Percentiles rank a stretch among this genome's conserved stretches.
Evolutionary conservation across 2,329 filamentous ascomycete species (phyloP).

Genomic region (Cordyceps pruinosa): DNA sequence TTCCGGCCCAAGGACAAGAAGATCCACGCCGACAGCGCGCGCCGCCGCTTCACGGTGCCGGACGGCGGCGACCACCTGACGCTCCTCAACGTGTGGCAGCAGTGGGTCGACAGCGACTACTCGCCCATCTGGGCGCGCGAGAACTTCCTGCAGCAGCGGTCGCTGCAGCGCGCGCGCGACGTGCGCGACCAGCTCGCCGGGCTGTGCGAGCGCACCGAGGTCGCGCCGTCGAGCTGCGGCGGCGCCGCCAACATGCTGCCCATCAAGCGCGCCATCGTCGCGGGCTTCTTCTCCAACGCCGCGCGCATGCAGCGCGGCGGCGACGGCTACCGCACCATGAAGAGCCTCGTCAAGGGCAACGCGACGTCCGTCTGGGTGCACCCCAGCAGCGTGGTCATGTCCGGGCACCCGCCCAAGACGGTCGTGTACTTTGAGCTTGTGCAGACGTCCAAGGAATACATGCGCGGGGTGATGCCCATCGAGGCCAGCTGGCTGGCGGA

Average conservation of each 20-base stretch:
- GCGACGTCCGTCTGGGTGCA: slow-evolving; percentile 90
- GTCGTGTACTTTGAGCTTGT: slow-evolving; percentile 83
- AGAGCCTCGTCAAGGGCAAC: slow-evolving; percentile 86
- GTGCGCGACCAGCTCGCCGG: slow-evolving; percentile 88
- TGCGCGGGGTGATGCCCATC: slow-evolving; percentile 79
- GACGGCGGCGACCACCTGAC: slow-evolving; percentile 88
- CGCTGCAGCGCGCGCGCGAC: slow-evolving; percentile 80
- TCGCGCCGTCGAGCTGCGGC: slow-evolving; percentile 61
- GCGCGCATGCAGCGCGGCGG: slow-evolving; percentile 77
- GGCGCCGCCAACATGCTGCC: slow-evolving; percentile 62
- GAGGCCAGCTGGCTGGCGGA: slow-evolving; percentile 80
- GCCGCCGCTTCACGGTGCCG: slow-evolving; percentile 79
- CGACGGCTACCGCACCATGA: slow-evolving; percentile 84
- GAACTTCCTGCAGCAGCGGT: slow-evolving; percentile 88
- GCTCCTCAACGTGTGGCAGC: slow-evolving; percentile 87
- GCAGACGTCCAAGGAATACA: slow-evolving; percentile 83
- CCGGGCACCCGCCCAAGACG: slow-evolving; percentile 68
- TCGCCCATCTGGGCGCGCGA: slow-evolving; percentile 81
- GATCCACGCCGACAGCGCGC: slow-evolving; percentile 86
- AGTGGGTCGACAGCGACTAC: slow-evolving; percentile 91
- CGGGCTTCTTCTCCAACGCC: slow-evolving; percentile 92
- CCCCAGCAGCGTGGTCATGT: slow-evolving; percentile 74
- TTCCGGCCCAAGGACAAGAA: slow-evolving; percentile 97
- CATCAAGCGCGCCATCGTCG: slow-evolving; percentile 80
- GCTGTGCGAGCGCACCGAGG: slow-evolving; percentile 88